These are phyloP conservation scores for Haemoproteus tartakovskyi DNA, from an alignment of 169 alveolate genomes.

Conservation along the genomic window DNA sequence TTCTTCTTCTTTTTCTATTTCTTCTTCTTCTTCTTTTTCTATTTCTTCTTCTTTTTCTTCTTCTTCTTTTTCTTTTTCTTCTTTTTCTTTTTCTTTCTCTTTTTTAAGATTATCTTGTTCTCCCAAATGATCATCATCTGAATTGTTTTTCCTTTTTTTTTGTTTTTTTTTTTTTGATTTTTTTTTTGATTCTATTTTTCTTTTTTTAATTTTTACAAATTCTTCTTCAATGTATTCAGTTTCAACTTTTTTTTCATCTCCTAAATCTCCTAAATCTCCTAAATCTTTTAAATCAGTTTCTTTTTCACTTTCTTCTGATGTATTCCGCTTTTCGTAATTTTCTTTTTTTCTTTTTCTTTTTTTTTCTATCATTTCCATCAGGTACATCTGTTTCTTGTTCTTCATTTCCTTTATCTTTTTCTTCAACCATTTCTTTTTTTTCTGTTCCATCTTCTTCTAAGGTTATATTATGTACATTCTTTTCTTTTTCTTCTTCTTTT, in stretches of 20 bases:
- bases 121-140: background rate
- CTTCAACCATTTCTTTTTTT: background rate
- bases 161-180: background rate
- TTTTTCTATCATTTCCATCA: background rate
- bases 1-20: background rate
- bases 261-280: background rate
- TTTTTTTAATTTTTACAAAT: background rate
- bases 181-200: background rate
- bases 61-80: background rate
- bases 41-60: background rate
- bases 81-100: background rate
- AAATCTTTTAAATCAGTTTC: no score
- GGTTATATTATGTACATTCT: background rate
- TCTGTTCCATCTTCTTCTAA: background rate
- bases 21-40: background rate
- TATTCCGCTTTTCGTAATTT: background rate
- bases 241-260: background rate
- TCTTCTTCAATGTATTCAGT: background rate
- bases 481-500: background rate
- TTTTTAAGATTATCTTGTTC: no score
- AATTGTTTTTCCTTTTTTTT: constrained; percentile 5
- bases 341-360: constrained; percentile 1
- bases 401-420: constrained; percentile 8
- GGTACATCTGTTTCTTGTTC: background rate
- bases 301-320: background rate